These are phyloP conservation scores for Clarireedia homoeocarpa DNA, from an alignment of 2,329 filamentous ascomycete species.

Conservation along the genomic window DNA sequence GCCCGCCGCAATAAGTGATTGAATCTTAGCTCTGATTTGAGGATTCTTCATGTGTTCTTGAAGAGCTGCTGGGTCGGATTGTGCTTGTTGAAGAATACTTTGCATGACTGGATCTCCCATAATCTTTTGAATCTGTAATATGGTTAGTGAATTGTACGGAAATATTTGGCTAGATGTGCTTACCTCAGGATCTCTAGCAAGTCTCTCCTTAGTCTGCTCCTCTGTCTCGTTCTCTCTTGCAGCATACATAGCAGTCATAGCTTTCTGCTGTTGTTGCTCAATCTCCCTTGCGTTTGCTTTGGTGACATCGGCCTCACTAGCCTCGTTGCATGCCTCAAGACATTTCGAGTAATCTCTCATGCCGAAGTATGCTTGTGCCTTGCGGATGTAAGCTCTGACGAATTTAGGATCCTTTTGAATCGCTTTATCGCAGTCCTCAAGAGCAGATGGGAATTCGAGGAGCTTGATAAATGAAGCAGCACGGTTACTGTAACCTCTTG, in stretches of 20 bases:
- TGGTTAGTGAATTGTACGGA: constrained; percentile 13
- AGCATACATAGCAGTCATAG: constrained; percentile 79
- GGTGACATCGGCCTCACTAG: constrained; percentile 63
- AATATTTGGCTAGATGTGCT: constrained; percentile 30
- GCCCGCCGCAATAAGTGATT: constrained; percentile 54
- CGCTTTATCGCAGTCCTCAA: constrained; percentile 85
- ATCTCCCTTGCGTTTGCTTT: constrained; percentile 86
- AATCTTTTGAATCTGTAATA: constrained; percentile 65
- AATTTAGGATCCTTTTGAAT: constrained; percentile 89
- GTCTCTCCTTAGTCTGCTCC: constrained; percentile 86
- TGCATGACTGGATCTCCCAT: constrained; percentile 98
- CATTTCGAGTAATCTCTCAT: constrained; percentile 99
- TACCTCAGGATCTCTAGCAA: constrained; percentile 86
- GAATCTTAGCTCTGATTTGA: constrained; percentile 75
- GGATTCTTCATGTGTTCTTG: constrained; percentile 98
- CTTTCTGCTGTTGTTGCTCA: constrained; percentile 89
- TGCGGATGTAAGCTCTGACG: constrained; percentile 92
- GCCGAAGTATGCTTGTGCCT: constrained; percentile 88
- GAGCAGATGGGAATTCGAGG: constrained; percentile 86
- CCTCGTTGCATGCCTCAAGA: constrained; percentile 80
- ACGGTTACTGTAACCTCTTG: constrained; percentile 93
- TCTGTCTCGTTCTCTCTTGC: constrained; percentile 91
- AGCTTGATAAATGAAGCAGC: constrained; percentile 96
- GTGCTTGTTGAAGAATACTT: constrained; percentile 91
- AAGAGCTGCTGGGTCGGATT: constrained; percentile 83